These are phyloP conservation scores for Chloranthus sessilifolius DNA, from an alignment of 164 flowering plant genomes.

Conservation along the genomic window DNA sequence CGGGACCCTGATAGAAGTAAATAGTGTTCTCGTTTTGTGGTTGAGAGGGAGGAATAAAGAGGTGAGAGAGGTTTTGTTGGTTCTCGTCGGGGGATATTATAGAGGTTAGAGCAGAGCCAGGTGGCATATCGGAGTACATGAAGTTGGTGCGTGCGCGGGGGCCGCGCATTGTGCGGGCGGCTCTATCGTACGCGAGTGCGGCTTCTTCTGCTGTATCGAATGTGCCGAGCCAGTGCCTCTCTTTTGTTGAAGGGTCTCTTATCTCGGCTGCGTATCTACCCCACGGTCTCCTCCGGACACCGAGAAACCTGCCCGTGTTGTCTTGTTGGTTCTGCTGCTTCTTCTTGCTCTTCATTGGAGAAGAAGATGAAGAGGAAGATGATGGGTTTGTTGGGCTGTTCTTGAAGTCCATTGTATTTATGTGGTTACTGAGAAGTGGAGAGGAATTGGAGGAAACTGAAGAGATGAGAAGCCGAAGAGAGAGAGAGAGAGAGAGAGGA, in stretches of 20 bases:
- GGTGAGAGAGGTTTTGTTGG: conserved; percentile 9
- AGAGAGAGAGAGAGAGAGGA: not conserved
- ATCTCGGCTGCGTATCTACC: conserved; percentile 55
- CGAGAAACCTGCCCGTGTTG: conserved; percentile 21
- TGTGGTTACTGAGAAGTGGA: not conserved
- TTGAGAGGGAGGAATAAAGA: conserved; percentile 14
- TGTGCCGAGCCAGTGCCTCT: conserved; percentile 50
- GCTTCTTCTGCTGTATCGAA: conserved; percentile 58
- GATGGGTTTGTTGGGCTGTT: conserved; percentile 17
- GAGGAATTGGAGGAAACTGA: not conserved
- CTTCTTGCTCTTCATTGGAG: conserved; percentile 19
- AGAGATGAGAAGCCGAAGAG: not conserved
- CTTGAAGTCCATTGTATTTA: conserved; percentile 17
- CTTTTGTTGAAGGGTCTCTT: conserved; percentile 47
- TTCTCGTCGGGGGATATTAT: conserved; percentile 38
- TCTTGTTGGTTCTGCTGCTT: conserved; percentile 18
- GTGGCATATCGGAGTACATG: conserved; percentile 44
- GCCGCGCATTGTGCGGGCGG: conserved; percentile 46
- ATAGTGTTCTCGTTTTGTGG: not conserved
- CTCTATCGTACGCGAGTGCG: conserved; percentile 45
- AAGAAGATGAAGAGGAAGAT: conserved; percentile 13
- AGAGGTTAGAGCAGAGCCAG: conserved; percentile 41
- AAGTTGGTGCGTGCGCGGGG: conserved; percentile 45
- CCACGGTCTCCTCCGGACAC: conserved; percentile 41
- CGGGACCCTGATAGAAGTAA: conserved; percentile 4